Evolutionary conservation across 2,329 filamentous ascomycete species (phyloP).

Genomic region (Aspergillus unguis): DNA sequence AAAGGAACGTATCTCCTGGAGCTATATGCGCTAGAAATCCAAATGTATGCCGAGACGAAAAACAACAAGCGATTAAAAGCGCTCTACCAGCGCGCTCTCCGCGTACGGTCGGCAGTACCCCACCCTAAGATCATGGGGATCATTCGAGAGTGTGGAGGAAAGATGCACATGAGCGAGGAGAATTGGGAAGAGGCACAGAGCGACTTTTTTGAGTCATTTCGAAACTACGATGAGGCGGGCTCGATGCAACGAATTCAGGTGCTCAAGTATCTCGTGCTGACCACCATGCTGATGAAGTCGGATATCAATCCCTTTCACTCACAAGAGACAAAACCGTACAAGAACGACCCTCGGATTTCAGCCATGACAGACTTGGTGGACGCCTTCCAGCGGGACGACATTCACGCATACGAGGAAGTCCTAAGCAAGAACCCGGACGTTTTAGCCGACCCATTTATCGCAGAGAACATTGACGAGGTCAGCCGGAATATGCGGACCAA

Average conservation of each 20-base stretch:
- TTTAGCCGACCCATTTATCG: conserved; percentile 88
- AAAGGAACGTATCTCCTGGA: conserved; percentile 96
- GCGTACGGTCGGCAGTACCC: conserved; percentile 92
- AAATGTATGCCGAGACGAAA: conserved; percentile 95
- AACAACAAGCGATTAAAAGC: conserved; percentile 97
- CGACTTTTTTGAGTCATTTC: conserved; percentile 98
- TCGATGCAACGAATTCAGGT: conserved; percentile 96
- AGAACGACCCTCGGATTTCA: conserved; percentile 87
- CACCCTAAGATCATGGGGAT: conserved; percentile 99
- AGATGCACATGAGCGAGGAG: conserved; percentile 99
- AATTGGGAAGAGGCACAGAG: conserved; percentile 97
- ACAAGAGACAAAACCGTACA: conserved; percentile 97
- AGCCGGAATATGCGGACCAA: conserved; percentile 98
- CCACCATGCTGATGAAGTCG: conserved; percentile 97
- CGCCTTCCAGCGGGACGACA: conserved; percentile 92
- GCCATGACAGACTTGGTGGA: conserved; percentile 98
- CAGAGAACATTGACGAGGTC: conserved; percentile 98
- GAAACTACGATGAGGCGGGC: conserved; percentile 97
- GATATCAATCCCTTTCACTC: conserved; percentile 99
- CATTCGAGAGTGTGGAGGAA: conserved; percentile 96
- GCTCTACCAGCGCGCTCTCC: conserved; percentile 85
- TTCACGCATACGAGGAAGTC: conserved; percentile 84
- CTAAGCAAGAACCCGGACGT: conserved; percentile 85
- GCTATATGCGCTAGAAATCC: conserved; percentile 94
- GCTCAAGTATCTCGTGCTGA: conserved; percentile 91